Conservation (phyloP, 2,329 filamentous ascomycete species). For the Harringtonia lauricola region DNA sequence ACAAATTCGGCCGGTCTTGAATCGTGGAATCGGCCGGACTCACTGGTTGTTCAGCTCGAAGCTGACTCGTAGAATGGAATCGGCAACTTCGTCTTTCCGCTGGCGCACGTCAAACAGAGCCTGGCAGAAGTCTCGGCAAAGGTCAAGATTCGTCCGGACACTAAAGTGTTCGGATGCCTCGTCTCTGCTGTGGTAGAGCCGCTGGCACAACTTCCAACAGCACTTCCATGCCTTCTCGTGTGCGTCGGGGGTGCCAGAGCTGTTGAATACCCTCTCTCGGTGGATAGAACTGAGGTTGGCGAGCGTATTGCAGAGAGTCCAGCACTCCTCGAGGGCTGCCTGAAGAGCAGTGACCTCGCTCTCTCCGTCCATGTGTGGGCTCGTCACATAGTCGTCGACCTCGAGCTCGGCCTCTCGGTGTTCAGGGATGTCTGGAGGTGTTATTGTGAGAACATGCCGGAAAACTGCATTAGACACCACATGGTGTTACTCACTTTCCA, state of each 20-base stretch:
- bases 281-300: constrained; percentile 78
- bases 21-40: too few species aligned
- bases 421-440: constrained; percentile 38
- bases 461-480: too few species aligned
- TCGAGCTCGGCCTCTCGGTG: constrained; percentile 37
- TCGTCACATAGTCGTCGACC: constrained; percentile 35
- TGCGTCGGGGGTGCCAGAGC: constrained; percentile 60
- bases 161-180: constrained; percentile 56
- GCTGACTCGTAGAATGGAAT: constrained; percentile 82
- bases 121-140: constrained; percentile 88
- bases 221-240: constrained; percentile 88
- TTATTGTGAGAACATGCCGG: neutral
- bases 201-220: constrained; percentile 88
- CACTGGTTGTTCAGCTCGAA: constrained; percentile 92
- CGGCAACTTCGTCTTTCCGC: constrained; percentile 64
- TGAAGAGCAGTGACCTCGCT: constrained; percentile 58
- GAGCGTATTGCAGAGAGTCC: constrained; percentile 87
- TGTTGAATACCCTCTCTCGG: constrained; percentile 67
- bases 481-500: constrained; percentile 52
- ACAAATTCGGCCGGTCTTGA: neutral
- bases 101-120: constrained; percentile 77
- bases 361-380: constrained; percentile 29
- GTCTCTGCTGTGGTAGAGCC: constrained; percentile 71
- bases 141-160: constrained; percentile 65
- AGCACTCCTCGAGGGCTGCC: constrained; percentile 75